phyloP scores from a whole-genome alignment of 1,139 yeast species.

The Kodamaea plutei region DNA sequence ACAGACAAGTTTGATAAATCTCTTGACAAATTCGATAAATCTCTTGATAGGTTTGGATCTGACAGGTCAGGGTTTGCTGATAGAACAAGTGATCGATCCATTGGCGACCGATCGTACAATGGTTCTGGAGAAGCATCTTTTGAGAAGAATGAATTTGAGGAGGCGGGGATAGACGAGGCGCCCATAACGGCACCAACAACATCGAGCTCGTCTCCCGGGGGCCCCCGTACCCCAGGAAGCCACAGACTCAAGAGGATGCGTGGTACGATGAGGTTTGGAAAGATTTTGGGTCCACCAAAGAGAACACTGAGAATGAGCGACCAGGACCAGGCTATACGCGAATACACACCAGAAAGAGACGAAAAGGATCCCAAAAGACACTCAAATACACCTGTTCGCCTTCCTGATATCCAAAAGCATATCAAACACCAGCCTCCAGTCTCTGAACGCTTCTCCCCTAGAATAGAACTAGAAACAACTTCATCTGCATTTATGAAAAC shows the following conservation, averaged over 20 bases:
- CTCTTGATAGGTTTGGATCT: too few relatives aligned
- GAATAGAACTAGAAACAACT: conserved; percentile 6
- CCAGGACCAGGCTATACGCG: conserved; percentile 3
- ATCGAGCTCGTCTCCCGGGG: conserved; percentile 7
- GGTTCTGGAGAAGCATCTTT: conserved; percentile 3
- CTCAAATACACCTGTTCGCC: too few relatives aligned
- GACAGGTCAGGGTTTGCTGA: too few relatives aligned
- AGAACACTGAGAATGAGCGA: conserved; percentile 27
- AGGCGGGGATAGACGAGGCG: conserved; percentile 11
- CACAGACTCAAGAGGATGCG: conserved; percentile 18
- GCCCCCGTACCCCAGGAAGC: neutral
- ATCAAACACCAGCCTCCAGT: conserved; percentile 12
- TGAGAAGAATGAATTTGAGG: conserved; percentile 6
- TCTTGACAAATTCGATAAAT: too few relatives aligned
- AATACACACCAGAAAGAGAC: conserved; percentile 6
- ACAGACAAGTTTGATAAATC: too few relatives aligned
- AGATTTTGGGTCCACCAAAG: conserved; percentile 38
- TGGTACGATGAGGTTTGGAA: conserved; percentile 34
- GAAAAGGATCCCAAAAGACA: conserved; percentile 1
- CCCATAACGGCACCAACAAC: conserved; percentile 5
- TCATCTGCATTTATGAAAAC: conserved; percentile 9
- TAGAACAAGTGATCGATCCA: too few relatives aligned
- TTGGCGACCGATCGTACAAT: conserved; percentile 2
- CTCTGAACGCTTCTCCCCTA: conserved; percentile 15
- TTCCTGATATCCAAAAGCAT: too few relatives aligned